Conservation (phyloP, 306 rosid genomes). For the Mucuna pruriens region DNA sequence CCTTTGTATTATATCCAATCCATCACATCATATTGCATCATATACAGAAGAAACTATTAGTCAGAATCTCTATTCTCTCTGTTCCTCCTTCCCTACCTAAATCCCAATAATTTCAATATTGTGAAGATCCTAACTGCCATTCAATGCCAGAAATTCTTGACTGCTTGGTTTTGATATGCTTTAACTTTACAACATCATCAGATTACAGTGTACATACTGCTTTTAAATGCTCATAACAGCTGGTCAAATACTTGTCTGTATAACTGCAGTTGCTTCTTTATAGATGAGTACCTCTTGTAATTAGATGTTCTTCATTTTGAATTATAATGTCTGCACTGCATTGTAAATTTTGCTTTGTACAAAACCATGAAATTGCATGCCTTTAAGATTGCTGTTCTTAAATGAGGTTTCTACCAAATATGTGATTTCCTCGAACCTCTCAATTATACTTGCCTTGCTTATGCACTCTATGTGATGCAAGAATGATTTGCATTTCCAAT, state of each 20-base stretch:
- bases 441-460: constrained; percentile 4
- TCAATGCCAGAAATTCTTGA: neutral
- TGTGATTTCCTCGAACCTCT: neutral
- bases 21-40: neutral
- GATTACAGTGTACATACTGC: neutral
- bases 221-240: neutral
- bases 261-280: neutral
- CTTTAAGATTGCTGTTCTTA: constrained; percentile 7
- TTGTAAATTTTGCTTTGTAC: neutral
- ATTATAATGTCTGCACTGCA: neutral
- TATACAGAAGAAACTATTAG: neutral
- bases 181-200: neutral
- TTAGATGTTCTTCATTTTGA: constrained; percentile 13
- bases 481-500: neutral
- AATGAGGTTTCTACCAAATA: constrained; percentile 20
- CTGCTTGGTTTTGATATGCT: neutral
- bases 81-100: neutral
- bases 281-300: neutral
- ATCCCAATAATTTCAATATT: neutral
- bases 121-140: neutral
- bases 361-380: constrained; percentile 1
- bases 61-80: neutral
- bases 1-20: neutral
- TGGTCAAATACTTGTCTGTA: neutral
- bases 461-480: constrained; percentile 6